Percentiles rank a stretch among this genome's conserved stretches.
These are phyloP conservation scores for Canariomyces notabilis DNA, from an alignment of 2,329 filamentous ascomycete species.

Conservation along the genomic window DNA sequence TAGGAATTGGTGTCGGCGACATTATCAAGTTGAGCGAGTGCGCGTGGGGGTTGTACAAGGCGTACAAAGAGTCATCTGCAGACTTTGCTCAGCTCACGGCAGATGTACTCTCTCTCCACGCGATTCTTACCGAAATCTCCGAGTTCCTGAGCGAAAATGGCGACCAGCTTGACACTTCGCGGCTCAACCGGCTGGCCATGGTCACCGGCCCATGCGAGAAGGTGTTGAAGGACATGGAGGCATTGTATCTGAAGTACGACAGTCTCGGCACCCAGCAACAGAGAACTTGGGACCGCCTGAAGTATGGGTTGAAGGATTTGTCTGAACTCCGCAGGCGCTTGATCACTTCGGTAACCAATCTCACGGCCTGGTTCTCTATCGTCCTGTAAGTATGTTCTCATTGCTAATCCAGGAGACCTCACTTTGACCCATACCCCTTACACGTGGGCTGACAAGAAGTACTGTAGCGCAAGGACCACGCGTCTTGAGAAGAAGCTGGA, in stretches of 20 bases:
- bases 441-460: neutral
- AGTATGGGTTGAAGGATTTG: slow-evolving; percentile 26
- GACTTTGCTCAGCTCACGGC: slow-evolving; percentile 25
- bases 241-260: slow-evolving; percentile 24
- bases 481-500: neutral
- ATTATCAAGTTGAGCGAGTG: neutral
- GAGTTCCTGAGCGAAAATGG: neutral
- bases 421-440: no score
- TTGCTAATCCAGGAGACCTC: no score
- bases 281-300: slow-evolving; percentile 28
- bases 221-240: slow-evolving; percentile 25
- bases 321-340: slow-evolving; percentile 19
- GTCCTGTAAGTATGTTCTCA: no score
- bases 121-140: slow-evolving; percentile 24
- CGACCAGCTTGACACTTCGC: neutral
- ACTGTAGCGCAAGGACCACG: neutral
- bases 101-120: slow-evolving; percentile 27
- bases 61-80: slow-evolving; percentile 27
- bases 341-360: neutral
- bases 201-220: neutral
- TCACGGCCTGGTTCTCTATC: no score
- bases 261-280: slow-evolving; percentile 26
- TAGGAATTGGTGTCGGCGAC: neutral
- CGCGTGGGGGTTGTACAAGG: slow-evolving; percentile 26
- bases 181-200: neutral